Conservation (phyloP, 306 rosid genomes). For the Lathyrus tuberosus region DNA sequence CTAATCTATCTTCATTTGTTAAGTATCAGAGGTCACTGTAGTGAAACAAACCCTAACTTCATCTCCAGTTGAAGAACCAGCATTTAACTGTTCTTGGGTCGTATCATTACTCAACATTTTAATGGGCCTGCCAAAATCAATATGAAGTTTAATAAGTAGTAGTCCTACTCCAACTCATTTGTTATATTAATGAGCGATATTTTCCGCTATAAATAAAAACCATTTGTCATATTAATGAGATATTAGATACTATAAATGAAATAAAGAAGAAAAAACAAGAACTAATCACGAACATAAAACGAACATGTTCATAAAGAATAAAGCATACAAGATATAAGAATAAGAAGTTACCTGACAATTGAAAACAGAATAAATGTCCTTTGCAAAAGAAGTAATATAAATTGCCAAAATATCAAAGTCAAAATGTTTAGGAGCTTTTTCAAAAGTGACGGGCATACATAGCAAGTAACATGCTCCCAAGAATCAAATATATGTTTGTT, state of each 20-base stretch:
- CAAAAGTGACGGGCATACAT: too few species aligned
- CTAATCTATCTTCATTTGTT: conserved; percentile 48
- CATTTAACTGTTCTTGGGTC: conserved; percentile 51
- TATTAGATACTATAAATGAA: conserved; percentile 27
- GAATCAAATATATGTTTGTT: too few species aligned
- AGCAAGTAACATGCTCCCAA: too few species aligned
- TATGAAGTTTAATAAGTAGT: too few species aligned
- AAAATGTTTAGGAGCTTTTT: too few species aligned
- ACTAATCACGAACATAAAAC: background rate
- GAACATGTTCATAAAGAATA: conserved; percentile 16
- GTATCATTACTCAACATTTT: conserved; percentile 60
- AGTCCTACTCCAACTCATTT: too few species aligned
- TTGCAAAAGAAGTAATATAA: too few species aligned
- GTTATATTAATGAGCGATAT: too few species aligned
- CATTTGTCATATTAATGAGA: conserved; percentile 53
- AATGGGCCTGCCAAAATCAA: too few species aligned
- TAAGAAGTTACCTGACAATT: conserved; percentile 75
- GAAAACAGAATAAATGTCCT: conserved; percentile 56
- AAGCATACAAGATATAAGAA: conserved; percentile 36
- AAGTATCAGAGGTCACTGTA: conserved; percentile 39
- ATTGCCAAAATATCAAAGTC: too few species aligned
- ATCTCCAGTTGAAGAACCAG: conserved; percentile 73
- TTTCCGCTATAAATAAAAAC: too few species aligned
- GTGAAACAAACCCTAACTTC: conserved; percentile 52
- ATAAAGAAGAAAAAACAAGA: conserved; percentile 27